Base-by-base conservation (phyloP, 2,329 filamentous ascomycete species). In the Iodosphaeria phyllophila region DNA sequence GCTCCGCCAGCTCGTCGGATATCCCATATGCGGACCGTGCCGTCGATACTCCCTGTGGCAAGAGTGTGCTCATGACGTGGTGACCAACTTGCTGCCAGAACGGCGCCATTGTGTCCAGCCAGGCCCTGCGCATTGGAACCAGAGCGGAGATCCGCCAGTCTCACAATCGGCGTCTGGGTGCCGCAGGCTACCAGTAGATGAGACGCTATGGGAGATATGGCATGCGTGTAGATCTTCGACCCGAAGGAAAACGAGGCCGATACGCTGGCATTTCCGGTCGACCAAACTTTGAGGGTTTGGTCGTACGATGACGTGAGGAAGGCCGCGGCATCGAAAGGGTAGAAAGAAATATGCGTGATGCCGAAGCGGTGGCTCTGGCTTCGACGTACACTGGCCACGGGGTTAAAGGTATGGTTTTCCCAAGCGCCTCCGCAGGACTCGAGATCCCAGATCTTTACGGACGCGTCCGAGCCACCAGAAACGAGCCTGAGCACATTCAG, bases 371-470 rank as follows among this genome's bases (percentile, higher is more conserved):
- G 73, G 13, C 12, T 10, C 5, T 54, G 44, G 5, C 44, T 31
- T 4, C 45, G 40, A 11, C 7, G 4, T 24, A 69, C 54, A 13
- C 53, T 54, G 24, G 56, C 60, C 12, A 61, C 44, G 3, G 77
- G 65, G 5, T 51, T 58, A 38, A 63, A 73, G 11, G 44, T 59
- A 39, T 58, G 59, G 31, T 56, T 56, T 8, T 43, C 44, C n/a
- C n/a, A n/a, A n/a, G n/a, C n/a, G n/a, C n/a, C n/a, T n/a, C n/a
- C n/a, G 35, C 57, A 54, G 24, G 62, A 53, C 39, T 92, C 77
- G 5, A 93, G 63, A 48, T 93, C 74, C 84, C 84, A 93, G 22
- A 93, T 52, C 35, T 73, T 77, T 40, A 93, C 69, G 1, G 76
- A 77, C 7, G 77, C 79, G 42, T 92, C 82, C 4, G 79, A 74